Conservation (phyloP, 306 rosid species). For the Hippophae gyantsensis region DNA sequence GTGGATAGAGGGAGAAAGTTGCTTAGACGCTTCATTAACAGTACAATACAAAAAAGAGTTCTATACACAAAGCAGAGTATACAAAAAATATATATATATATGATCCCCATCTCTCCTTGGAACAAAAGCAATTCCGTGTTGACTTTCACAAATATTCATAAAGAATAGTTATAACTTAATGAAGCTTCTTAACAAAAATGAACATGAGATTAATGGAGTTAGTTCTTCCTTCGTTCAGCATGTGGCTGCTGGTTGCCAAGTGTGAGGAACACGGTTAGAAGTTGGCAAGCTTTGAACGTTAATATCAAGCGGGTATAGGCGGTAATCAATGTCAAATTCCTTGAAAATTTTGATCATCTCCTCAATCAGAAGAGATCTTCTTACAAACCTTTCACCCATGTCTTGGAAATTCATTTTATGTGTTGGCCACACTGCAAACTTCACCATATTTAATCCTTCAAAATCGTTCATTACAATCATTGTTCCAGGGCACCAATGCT, state of each 20-base stretch:
- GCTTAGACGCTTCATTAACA: no score
- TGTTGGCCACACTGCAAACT: conserved; percentile 53
- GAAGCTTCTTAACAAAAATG: no score
- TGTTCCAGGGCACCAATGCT: conserved; percentile 74
- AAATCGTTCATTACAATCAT: conserved; percentile 49
- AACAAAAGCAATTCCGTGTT: no score
- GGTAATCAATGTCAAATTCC: conserved; percentile 71
- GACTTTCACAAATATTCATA: no score
- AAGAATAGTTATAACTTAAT: no score
- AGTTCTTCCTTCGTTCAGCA: conserved; percentile 21
- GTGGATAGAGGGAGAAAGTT: no score
- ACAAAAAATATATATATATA: no score
- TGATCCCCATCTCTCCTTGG: no score
- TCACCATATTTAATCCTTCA: conserved; percentile 42
- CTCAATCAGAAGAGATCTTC: conserved; percentile 63
- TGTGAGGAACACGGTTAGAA: conserved; percentile 43
- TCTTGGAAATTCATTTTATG: conserved; percentile 85
- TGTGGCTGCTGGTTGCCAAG: conserved; percentile 25
- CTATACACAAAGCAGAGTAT: no score
- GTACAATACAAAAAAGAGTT: no score
- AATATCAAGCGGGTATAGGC: conserved; percentile 59
- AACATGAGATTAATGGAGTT: no score
- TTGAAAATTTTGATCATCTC: conserved; percentile 61
- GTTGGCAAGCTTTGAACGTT: conserved; percentile 50
- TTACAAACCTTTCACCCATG: conserved; percentile 58